A percentile compares a stretch with the other conserved stretches of the same genome.
phyloP scores from a whole-genome alignment of 23 red algal genomes.

The Gracilariopsis chorda region DNA sequence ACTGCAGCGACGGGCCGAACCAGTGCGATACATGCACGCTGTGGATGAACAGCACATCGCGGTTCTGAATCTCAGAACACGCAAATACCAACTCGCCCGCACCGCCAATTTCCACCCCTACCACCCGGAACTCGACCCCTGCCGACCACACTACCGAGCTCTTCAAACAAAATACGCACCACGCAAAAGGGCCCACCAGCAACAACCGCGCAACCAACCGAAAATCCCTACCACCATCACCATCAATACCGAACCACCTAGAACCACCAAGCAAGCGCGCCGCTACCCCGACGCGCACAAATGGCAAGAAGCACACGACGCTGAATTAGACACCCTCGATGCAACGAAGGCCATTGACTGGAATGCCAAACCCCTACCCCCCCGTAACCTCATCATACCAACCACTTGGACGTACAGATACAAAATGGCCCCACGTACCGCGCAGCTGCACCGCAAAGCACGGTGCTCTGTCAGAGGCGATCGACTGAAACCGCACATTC shows the following conservation, averaged over 20 bases:
- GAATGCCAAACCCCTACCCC: neutral
- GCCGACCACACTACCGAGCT: neutral
- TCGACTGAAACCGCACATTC: conserved; percentile 11
- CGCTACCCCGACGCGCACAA: conserved; percentile 20
- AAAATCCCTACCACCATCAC: too few relatives aligned
- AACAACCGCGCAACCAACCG: too few relatives aligned
- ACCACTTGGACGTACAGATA: conserved; percentile 26
- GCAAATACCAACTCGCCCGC: neutral
- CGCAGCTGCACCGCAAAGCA: neutral
- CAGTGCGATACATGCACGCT: neutral
- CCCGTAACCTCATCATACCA: neutral
- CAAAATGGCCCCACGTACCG: neutral
- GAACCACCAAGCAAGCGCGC: neutral
- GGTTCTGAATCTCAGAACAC: neutral
- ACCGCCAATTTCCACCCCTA: conserved; percentile 24
- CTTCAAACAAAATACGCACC: neutral
- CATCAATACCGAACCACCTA: neutral
- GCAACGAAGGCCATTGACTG: neutral
- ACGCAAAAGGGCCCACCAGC: too few relatives aligned
- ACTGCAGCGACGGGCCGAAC: neutral
- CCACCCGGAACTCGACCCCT: neutral
- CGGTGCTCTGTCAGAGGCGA: neutral
- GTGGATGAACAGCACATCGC: neutral
- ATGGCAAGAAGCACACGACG: conserved; percentile 7
- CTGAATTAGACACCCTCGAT: conserved; percentile 26